These are phyloP conservation scores for Exidia glandulosa DNA, from an alignment of 768 basidiomycete species.

Conservation along the genomic window DNA sequence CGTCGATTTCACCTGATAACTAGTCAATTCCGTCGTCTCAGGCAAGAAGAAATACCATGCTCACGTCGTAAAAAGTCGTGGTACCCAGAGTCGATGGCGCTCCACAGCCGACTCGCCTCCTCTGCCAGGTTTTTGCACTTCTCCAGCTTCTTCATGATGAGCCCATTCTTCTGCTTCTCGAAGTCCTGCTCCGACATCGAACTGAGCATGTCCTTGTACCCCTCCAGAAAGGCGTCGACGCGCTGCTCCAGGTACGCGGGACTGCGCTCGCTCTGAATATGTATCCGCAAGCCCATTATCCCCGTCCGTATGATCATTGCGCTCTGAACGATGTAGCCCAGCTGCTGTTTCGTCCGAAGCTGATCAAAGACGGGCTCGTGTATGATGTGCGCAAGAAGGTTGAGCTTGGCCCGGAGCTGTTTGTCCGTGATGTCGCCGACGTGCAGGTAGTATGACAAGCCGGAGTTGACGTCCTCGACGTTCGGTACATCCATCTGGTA, in stretches of 20 bases:
- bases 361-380: slow-evolving; percentile 87
- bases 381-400: slow-evolving; percentile 73
- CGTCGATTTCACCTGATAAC: slow-evolving; percentile 58
- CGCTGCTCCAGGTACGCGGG: slow-evolving; percentile 76
- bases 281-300: slow-evolving; percentile 65
- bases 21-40: not conserved
- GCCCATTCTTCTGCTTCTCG: slow-evolving; percentile 59
- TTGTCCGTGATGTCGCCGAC: slow-evolving; percentile 60
- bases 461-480: slow-evolving; percentile 76
- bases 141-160: slow-evolving; percentile 77
- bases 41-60: slow-evolving; percentile 13
- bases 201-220: slow-evolving; percentile 56
- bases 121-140: slow-evolving; percentile 80
- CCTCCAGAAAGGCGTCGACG: slow-evolving; percentile 77
- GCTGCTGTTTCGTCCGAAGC: slow-evolving; percentile 87
- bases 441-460: slow-evolving; percentile 76
- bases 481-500: slow-evolving; percentile 64
- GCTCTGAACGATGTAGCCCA: slow-evolving; percentile 61
- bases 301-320: slow-evolving; percentile 43
- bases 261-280: slow-evolving; percentile 80
- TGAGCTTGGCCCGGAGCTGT: slow-evolving; percentile 49
- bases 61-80: slow-evolving; percentile 79
- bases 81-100: slow-evolving; percentile 65
- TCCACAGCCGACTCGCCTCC: slow-evolving; percentile 61
- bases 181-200: slow-evolving; percentile 67